These are phyloP conservation scores for Lathyrus aphaca DNA, from an alignment of 306 rosid species.

Conservation along the genomic window DNA sequence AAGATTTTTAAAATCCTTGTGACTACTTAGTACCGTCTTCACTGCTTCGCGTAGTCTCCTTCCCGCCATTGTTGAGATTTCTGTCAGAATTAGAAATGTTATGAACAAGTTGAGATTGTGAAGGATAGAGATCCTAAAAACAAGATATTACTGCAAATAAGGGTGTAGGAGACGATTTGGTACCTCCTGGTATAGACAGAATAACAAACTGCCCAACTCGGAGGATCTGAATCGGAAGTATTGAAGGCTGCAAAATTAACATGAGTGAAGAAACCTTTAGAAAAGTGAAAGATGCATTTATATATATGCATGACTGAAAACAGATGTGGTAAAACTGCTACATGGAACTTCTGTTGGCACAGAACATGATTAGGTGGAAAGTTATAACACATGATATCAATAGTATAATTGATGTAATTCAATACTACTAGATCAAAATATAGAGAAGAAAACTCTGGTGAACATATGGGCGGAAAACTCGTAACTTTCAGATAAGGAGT, in stretches of 20 bases:
- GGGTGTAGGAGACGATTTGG: slow-evolving; percentile 18
- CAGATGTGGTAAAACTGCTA: slow-evolving; percentile 22
- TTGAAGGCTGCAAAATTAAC: slow-evolving; percentile 73
- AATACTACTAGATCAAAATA: slow-evolving; percentile 18
- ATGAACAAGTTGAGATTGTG: slow-evolving; percentile 2
- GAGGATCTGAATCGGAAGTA: slow-evolving; percentile 92
- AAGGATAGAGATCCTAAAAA: slow-evolving; percentile 24
- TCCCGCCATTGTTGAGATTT: slow-evolving; percentile 95
- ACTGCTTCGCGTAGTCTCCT: slow-evolving; percentile 92
- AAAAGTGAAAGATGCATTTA: slow-evolving; percentile 11
- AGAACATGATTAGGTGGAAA: slow-evolving; percentile 13
- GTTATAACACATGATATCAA: slow-evolving; percentile 5
- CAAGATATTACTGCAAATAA: slow-evolving; percentile 6
- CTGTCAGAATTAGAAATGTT: slow-evolving; percentile 46
- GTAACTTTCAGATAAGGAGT: slow-evolving; percentile 26
- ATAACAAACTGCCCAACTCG: slow-evolving; percentile 77
- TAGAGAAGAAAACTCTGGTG: slow-evolving; percentile 16
- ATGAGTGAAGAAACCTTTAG: slow-evolving; percentile 27
- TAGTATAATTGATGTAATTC: slow-evolving; percentile 5
- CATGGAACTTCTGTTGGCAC: slow-evolving; percentile 16
- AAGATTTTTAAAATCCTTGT: slow-evolving; percentile 47
- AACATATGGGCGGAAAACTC: slow-evolving; percentile 10
- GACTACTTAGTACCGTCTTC: slow-evolving; percentile 54
- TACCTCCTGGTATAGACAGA: slow-evolving; percentile 95
- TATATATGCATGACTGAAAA: slow-evolving; percentile 22